Base-by-base conservation (phyloP, 1,139 yeast genomes). In the Nakaseomyces bracarensis region DNA sequence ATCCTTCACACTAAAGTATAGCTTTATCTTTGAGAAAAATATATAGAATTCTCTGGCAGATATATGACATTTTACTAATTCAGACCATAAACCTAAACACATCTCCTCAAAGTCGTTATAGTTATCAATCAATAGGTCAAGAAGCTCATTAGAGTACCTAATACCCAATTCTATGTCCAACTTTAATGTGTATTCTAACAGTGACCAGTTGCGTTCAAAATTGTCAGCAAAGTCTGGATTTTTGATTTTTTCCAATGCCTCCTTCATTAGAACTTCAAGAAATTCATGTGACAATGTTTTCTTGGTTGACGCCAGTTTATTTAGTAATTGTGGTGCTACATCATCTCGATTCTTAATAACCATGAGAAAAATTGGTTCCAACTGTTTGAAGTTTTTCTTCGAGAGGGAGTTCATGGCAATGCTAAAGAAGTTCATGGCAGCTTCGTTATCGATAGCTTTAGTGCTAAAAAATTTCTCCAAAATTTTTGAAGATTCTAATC, bases 1-100 rank as follows among this genome's bases (percentile, higher is more conserved):
- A 8, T 27, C 26, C 7, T 27, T 6, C 4, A 6, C 4, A n/a
- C 4, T 11, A 13, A 27, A 27, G 13, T 40, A 34, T 3, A 13
- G 18, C 19, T 33, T 39, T 18, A 40, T 18, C 19, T 23, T 35
- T 14, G 18, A 58, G 39, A 77, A 65, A 49, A 82, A 81, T 3
- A 61, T 59, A 8, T 61, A 62, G 35, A 77, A 64, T 42, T 80
- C 86, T 65, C 93, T 73, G 5, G 80, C 80, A 49, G 67, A 72
- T 4, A 70, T 65, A 53, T 70, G 74, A 9, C 81, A 72, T 8
- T 65, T 61, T 3, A 77, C 60, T 13, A 79, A 49, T 20, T 66
- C 63, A 2, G 58, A 53, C 39, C 72, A 70, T n/a, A 75, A 53
- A 1, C 45, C 43, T 4, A 50, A 45, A 8, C 50, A 43, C 43